These are phyloP conservation scores for Xylaria palmicola DNA, from an alignment of 495 filamentous ascomycete genomes.

Conservation along the genomic window DNA sequence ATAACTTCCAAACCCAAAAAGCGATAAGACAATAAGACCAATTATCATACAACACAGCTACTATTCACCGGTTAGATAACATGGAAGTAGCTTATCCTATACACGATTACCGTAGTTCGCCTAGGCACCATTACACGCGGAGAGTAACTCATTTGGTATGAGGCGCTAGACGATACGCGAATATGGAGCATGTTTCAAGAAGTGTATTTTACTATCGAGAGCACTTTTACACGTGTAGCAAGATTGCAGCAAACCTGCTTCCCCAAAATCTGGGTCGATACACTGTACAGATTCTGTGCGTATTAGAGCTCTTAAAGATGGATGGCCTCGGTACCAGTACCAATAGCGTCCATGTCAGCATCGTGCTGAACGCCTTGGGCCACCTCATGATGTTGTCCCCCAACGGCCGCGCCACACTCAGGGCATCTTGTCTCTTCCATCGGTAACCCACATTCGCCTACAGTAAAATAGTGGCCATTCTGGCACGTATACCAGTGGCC, in stretches of 20 bases:
- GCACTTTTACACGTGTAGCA: too few relatives aligned
- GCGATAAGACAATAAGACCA: too few relatives aligned
- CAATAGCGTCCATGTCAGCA: not conserved
- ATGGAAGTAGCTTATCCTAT: too few relatives aligned
- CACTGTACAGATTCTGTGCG: not conserved
- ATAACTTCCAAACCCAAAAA: too few relatives aligned
- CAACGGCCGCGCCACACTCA: constrained; percentile 62
- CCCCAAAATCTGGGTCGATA: not conserved
- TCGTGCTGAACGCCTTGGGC: not conserved
- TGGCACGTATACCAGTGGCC: constrained; percentile 69
- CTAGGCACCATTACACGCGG: too few relatives aligned
- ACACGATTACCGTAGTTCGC: too few relatives aligned
- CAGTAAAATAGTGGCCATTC: constrained; percentile 69
- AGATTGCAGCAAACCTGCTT: not conserved
- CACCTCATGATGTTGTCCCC: constrained; percentile 53
- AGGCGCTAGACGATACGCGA: too few relatives aligned
- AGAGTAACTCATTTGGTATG: too few relatives aligned
- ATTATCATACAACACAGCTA: too few relatives aligned
- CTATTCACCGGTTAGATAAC: too few relatives aligned
- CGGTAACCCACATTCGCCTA: constrained; percentile 72
- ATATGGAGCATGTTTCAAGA: too few relatives aligned
- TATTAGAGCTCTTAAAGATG: not conserved
- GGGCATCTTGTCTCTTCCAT: constrained; percentile 63
- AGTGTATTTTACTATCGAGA: too few relatives aligned
- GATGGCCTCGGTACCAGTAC: not conserved